These are phyloP conservation scores for Cryphonectria nitschkei DNA, from an alignment of 2,329 filamentous ascomycete genomes.

Conservation along the genomic window DNA sequence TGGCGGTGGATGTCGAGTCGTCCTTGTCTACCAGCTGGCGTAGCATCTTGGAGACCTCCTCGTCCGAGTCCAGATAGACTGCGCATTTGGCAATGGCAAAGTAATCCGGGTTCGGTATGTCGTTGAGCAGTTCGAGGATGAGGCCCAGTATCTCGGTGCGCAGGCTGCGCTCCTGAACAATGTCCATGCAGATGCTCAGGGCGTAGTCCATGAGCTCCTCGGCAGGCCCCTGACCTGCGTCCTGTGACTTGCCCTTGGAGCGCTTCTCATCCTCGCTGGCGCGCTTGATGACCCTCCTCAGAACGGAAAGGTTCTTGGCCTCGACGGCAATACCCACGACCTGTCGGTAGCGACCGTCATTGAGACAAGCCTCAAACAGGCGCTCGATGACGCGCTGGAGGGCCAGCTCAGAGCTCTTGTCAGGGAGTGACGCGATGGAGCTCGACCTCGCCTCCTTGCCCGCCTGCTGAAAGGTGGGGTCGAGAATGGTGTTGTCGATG, in stretches of 20 bases:
- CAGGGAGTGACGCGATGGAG: conserved; percentile 66
- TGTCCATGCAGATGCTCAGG: conserved; percentile 93
- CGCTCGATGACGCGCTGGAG: conserved; percentile 84
- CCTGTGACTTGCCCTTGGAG: conserved; percentile 61
- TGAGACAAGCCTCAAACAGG: conserved; percentile 88
- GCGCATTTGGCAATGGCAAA: conserved; percentile 98
- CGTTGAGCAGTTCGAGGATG: conserved; percentile 92
- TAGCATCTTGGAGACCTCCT: conserved; percentile 86
- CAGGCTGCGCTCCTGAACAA: conserved; percentile 90
- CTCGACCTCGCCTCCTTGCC: conserved; percentile 58
- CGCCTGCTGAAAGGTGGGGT: conserved; percentile 58
- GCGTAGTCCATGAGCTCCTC: conserved; percentile 98
- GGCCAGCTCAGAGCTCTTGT: conserved; percentile 75
- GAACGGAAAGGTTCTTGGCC: conserved; percentile 86
- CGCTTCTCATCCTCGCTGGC: conserved; percentile 85
- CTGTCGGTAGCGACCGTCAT: conserved; percentile 86
- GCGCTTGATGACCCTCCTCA: conserved; percentile 83
- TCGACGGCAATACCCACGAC: conserved; percentile 97
- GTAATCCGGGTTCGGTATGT: conserved; percentile 91
- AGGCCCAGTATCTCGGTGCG: conserved; percentile 83
- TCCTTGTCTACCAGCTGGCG: conserved; percentile 78
- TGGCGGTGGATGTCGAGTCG: conserved; percentile 76
- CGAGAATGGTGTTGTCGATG: conserved; percentile 65
- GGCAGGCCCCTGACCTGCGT: conserved; percentile 61
- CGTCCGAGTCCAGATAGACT: conserved; percentile 90